Base-by-base conservation (phyloP, 495 filamentous ascomycete species). In the Hyaloscypha hepaticicola region DNA sequence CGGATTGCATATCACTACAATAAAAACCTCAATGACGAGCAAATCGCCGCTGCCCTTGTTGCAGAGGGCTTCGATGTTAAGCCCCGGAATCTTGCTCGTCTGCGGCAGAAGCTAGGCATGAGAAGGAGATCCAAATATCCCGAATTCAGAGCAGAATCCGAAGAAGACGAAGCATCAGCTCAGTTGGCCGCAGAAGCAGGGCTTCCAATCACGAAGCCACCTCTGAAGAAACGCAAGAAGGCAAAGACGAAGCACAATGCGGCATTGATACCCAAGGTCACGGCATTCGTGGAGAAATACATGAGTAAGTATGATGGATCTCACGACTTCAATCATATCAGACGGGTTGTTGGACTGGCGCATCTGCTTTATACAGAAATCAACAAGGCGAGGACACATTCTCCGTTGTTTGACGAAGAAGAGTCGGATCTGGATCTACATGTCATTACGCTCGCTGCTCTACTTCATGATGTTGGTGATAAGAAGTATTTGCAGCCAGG, bases 381-480 rank as follows among this genome's bases (percentile, higher is more conserved):
- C 28, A 67, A 63, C 61, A 73, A 38, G 84, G 85, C 67, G 70
- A 73, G 60, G 24, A 27, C 33, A 28, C 33, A 66, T 19, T n/a
- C 19, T 0, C n/a, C 21, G 11, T 11, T 49, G 21, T 59, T 58
- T 65, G 59, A 60, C 60, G 27, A 67, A 65, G 50, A 58, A 76
- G 66, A 72, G 76, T 56, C 27, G 73, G 69, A 63, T 57, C 80
- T 79, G 71, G 80, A 90, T 73, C 70, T 76, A 26, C 75, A 80
- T 14, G 75, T 88, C 28, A 79, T 96, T 66, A 81, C 86, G 26
- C 87, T 96, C 2, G 80, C 87, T 0, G 91, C 91, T 3, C 81
- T 96, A 0, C 82, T 96, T 0, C 93, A 97, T 74, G 93, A 97
- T 71, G 87, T 97, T 11, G 90, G 88, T 57, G 93, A 97, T 71